Percentiles rank a stretch among this genome's conserved stretches.
Evolutionary conservation across 139 green algal species (phyloP).

Genomic region (Marvania coccoides): DNA sequence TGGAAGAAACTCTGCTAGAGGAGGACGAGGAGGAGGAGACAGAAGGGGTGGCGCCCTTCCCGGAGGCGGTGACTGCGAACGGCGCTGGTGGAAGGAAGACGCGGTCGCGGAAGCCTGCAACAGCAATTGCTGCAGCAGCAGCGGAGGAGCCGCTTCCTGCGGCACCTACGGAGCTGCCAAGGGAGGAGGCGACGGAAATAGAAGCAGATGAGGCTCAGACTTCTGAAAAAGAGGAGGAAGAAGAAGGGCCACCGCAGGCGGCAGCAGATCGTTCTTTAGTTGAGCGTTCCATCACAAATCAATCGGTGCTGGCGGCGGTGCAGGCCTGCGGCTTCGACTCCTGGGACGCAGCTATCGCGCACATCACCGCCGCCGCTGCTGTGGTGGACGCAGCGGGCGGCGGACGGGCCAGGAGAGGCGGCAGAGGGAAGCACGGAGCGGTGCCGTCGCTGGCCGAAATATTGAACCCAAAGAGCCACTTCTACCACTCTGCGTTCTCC

Average conservation of each 20-base stretch:
- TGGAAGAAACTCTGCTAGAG: not conserved
- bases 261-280: no score
- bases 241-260: no score
- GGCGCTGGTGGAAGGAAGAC: no score
- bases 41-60: not conserved
- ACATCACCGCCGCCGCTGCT: not conserved
- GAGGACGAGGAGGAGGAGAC: not conserved
- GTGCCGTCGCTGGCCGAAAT: not conserved
- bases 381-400: not conserved
- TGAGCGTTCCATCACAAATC: not conserved
- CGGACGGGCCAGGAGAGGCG: not conserved
- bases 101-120: no score
- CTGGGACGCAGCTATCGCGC: not conserved
- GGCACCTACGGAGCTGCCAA: not conserved
- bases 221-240: no score
- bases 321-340: not conserved
- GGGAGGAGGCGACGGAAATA: not conserved
- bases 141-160: no score
- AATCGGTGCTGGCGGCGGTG: not conserved
- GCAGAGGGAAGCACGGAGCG: not conserved
- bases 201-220: not conserved
- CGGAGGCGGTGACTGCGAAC: no score
- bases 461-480: slow-evolving; percentile 2
- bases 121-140: no score
- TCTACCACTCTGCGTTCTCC: slow-evolving; percentile 9